These are phyloP conservation scores for Citrullus amarus DNA, from an alignment of 306 rosid genomes.

Conservation along the genomic window DNA sequence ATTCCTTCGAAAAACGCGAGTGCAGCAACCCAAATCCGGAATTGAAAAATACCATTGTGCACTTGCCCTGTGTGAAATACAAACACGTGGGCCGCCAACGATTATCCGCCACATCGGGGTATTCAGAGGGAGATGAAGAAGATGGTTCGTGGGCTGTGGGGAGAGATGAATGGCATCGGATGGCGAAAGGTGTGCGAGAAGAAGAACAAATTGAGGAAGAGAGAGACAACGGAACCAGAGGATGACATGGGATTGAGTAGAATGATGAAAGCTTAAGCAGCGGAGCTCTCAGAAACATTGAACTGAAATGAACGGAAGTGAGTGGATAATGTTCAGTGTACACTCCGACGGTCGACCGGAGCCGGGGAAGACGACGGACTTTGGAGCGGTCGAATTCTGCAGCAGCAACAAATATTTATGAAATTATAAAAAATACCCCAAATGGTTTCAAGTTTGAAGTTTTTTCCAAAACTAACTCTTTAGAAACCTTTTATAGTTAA, in stretches of 20 bases:
- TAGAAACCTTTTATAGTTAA: too few relatives aligned
- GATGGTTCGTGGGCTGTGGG: constrained; percentile 27
- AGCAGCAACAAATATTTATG: background rate
- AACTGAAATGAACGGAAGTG: background rate
- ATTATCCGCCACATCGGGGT: constrained; percentile 8
- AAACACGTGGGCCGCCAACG: constrained; percentile 76
- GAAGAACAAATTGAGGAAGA: background rate
- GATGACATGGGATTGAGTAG: background rate
- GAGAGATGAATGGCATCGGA: constrained; percentile 27
- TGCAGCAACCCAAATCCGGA: background rate
- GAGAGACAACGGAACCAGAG: background rate
- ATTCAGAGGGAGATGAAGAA: constrained; percentile 3
- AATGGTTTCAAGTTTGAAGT: too few relatives aligned
- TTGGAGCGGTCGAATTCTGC: background rate
- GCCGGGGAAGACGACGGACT: background rate
- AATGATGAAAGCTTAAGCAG: background rate
- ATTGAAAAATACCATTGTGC: constrained; percentile 47
- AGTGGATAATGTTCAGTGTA: background rate
- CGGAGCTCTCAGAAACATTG: constrained; percentile 1
- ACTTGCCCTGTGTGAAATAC: constrained; percentile 78
- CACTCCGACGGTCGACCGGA: background rate
- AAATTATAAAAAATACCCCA: too few relatives aligned
- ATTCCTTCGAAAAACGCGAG: background rate
- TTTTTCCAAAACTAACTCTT: too few relatives aligned
- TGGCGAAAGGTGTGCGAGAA: background rate